Base-by-base conservation (phyloP, 2,329 filamentous ascomycete species). In the Blastomyces silverae region DNA sequence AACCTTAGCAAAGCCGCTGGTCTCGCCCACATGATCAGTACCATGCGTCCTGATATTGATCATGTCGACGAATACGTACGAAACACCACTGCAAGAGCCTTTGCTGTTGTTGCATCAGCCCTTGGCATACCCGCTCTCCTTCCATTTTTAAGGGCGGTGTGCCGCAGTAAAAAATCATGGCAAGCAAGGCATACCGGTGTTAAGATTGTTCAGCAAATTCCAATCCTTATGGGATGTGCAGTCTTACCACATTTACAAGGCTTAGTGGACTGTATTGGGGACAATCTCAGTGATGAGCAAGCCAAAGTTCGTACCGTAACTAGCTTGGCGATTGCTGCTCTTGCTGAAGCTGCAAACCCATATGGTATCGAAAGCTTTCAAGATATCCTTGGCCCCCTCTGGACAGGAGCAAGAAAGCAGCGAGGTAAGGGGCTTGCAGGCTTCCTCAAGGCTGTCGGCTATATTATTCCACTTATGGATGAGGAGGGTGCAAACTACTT, bases 401-500 rank as follows among this genome's bases (percentile, higher is more conserved):
- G 94, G 94, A 97, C 91, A 6, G 94, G 94, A 66, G 93, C 92
- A 37, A 87, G 93, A 68, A 97, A 97, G 79, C 94, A 99, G 79
- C 88, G 94, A 73, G 94, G 94, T 68, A 99, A 99, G 77, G 92
- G 93, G 71, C 83, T 99, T 56, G 93, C 94, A 31, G 93, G 92
- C 17, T 99, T 97, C 78, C 82, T 99, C 67, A 99, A 99, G 79
- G 94, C 94, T 58, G 93, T 99, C 55, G 94, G 94, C 34, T 97
- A 94, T 76, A 96, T 99, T 73, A 97, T 99, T 68, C 94, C 94
- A 4, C 85, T 99, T 62, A 99, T 99, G 94, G 94, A 99, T 79
- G 94, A 99, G 78, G 94, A 99, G 74, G 97, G 97, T 76, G 93
- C 94, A 78, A 97, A 97, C 76, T 99, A 99, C 80, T 99, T 99